Percentiles rank a stretch among this genome's conserved stretches.
Conservation (phyloP, 441 rosid species). For the Mallotus japonicus region DNA sequence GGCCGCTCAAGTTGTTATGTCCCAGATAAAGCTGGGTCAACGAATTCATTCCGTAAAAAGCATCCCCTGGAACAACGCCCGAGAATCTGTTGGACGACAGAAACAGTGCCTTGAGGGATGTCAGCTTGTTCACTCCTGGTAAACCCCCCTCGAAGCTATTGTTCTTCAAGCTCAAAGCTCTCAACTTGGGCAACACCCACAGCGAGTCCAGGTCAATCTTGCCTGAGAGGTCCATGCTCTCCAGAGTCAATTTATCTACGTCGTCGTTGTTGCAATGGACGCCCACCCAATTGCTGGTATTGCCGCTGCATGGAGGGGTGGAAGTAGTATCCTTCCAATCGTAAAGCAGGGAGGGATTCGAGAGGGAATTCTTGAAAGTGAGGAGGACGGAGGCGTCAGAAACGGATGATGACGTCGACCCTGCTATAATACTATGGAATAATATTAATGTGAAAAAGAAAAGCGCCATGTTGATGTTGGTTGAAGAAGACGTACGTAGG, state of each 20-base stretch:
- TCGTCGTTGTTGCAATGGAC: conserved; percentile 37
- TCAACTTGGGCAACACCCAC: conserved; percentile 29
- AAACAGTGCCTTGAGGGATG: conserved; percentile 40
- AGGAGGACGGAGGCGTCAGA: conserved; percentile 42
- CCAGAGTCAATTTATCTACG: conserved; percentile 46
- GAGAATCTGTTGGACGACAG: conserved; percentile 55
- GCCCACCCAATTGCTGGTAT: conserved; percentile 49
- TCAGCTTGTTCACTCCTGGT: conserved; percentile 45
- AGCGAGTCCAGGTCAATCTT: conserved; percentile 46
- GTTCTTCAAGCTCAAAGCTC: conserved; percentile 54
- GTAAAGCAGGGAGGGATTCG: conserved; percentile 21
- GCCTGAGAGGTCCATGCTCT: conserved; percentile 56
- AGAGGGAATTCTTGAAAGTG: conserved; percentile 50
- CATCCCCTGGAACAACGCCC: conserved; percentile 40
- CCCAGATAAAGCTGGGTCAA: conserved; percentile 52
- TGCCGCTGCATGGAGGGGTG: conserved; percentile 46
- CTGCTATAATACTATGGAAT: no score
- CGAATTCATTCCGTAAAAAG: conserved; percentile 47
- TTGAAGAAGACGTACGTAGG: no score
- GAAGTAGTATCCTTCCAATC: conserved; percentile 41
- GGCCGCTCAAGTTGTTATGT: conserved; percentile 48
- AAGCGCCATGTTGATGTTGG: no score
- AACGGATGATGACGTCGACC: neutral
- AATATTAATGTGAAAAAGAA: no score
- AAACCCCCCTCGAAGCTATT: conserved; percentile 56